Evolutionary conservation across 257 asterid species (phyloP).

Genomic region (Solanum lycopersicoides): DNA sequence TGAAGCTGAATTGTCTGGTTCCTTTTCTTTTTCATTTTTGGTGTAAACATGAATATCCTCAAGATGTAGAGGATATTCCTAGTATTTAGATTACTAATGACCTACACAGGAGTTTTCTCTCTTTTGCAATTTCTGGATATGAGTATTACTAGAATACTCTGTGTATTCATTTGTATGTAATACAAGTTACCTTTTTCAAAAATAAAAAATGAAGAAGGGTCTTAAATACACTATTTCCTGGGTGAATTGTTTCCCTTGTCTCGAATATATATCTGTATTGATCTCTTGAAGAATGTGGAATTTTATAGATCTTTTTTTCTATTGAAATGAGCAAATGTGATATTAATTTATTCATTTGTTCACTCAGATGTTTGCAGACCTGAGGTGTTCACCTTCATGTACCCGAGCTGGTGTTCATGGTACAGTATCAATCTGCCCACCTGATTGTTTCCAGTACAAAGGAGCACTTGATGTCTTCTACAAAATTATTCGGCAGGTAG

Average conservation of each 20-base stretch:
- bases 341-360: background rate
- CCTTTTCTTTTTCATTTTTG: background rate
- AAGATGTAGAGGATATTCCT: background rate
- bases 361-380: constrained; percentile 87
- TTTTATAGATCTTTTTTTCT: background rate
- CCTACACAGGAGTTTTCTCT: background rate
- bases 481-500: constrained; percentile 86
- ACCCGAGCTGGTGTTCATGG: constrained; percentile 97
- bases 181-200: background rate
- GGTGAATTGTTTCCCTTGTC: background rate
- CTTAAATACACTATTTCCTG: background rate
- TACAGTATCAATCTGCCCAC: constrained; percentile 77
- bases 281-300: background rate
- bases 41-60: background rate
- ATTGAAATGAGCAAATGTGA: background rate
- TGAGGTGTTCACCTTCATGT: constrained; percentile 96
- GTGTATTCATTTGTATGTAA: background rate
- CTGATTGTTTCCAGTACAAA: constrained; percentile 92
- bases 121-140: background rate
- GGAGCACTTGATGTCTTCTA: constrained; percentile 87
- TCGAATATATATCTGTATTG: background rate
- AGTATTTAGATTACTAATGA: background rate
- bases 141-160: background rate
- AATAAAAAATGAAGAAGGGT: background rate
- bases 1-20: background rate